phyloP scores from a whole-genome alignment of 2,329 filamentous ascomycete genomes.

The Neofusicoccum ribis region DNA sequence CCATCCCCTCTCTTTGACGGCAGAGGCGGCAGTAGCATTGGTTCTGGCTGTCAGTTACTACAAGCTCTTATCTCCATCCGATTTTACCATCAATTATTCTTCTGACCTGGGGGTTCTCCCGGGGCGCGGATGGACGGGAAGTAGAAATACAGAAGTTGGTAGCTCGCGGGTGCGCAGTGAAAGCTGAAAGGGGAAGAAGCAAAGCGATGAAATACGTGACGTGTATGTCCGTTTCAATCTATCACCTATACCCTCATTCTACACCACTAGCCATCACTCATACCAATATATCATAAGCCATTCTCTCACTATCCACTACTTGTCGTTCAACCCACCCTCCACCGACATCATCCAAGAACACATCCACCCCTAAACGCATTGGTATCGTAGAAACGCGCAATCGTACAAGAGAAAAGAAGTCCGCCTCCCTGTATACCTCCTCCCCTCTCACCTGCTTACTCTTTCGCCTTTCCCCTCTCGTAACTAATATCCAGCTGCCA shows the following conservation, averaged over 20 bases:
- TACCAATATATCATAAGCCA: not conserved
- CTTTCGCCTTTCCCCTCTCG: slow-evolving; percentile 37
- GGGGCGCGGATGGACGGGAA: too few relatives aligned
- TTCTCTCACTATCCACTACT: not conserved
- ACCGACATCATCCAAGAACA: not conserved
- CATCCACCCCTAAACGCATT: not conserved
- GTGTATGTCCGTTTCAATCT: too few relatives aligned
- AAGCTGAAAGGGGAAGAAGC: too few relatives aligned
- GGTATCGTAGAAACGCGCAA: not conserved
- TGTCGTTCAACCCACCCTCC: not conserved
- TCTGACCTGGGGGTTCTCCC: too few relatives aligned
- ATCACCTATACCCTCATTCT: not conserved
- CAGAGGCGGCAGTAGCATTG: too few relatives aligned
- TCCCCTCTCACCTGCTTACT: slow-evolving; percentile 21
- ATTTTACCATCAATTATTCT: too few relatives aligned
- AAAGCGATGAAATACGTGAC: too few relatives aligned
- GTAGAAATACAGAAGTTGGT: too few relatives aligned
- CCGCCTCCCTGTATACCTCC: not conserved
- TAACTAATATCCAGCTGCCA: slow-evolving; percentile 43
- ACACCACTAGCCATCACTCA: not conserved
- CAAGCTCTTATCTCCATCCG: too few relatives aligned
- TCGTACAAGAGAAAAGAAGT: not conserved
- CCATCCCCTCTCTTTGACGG: too few relatives aligned
- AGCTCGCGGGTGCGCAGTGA: too few relatives aligned
- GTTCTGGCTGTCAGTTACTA: too few relatives aligned